phyloP scores from a whole-genome alignment of 1,284 basidiomycete species.

The Ceratobasidium sp. region DNA sequence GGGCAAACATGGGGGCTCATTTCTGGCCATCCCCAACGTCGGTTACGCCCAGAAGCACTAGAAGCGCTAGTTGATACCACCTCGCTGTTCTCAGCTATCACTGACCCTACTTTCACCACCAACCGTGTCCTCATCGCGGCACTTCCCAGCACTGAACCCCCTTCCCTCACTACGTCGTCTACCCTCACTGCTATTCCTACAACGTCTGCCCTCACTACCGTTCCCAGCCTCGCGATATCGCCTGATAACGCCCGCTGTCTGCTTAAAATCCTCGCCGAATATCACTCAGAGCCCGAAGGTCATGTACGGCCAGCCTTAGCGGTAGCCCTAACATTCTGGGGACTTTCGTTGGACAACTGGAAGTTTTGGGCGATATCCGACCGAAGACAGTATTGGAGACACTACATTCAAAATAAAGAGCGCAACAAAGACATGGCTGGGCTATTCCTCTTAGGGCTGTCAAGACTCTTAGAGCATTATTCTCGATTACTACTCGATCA shows the following conservation, averaged over 20 bases:
- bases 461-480: slow-evolving; percentile 10
- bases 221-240: not conserved
- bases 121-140: not conserved
- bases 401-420: not conserved
- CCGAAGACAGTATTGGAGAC: not conserved
- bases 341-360: slow-evolving; percentile 14
- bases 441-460: slow-evolving; percentile 6
- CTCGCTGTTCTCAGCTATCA: not conserved
- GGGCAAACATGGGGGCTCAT: not conserved
- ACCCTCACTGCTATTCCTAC: no score
- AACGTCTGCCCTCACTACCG: no score
- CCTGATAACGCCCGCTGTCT: not conserved
- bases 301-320: slow-evolving; percentile 6
- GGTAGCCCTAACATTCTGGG: slow-evolving; percentile 18
- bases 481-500: not conserved
- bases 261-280: not conserved
- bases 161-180: no score
- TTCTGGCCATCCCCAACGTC: not conserved
- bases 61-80: slow-evolving; percentile 11
- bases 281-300: not conserved
- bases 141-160: no score
- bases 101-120: not conserved
- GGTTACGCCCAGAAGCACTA: not conserved
- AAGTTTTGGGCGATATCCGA: not conserved
- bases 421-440: not conserved